Evolutionary conservation across 1,284 basidiomycete genomes (phyloP), one percentile per base, ranked within the genome.

Genomic region (Volvariella volvacea): DNA sequence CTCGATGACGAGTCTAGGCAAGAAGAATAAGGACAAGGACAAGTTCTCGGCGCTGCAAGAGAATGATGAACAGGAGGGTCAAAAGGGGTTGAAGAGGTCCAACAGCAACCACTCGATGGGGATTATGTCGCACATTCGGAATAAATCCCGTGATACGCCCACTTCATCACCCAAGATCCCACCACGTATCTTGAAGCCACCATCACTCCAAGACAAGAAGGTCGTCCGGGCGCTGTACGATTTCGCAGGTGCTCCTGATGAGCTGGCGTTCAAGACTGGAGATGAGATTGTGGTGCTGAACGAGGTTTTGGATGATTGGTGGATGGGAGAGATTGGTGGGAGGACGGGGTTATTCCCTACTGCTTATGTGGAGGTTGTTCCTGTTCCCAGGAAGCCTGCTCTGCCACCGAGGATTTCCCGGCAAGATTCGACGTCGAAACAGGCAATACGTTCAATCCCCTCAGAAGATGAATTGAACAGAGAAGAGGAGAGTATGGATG

Each of bases 221-320:
- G 47, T 76, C 16, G 82, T 87, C 42, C 74, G 78, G 41, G 89
- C 86, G 0, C 55, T 86, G 50, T 79, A 84, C 56, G 84, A 88
- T 57, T 92, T 88, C 59, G 63, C 68, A 0, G 85, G 79, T 0
- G 76, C 76, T 4, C 68, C 76, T 2, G 89, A 92, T 53, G 90
- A 92, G 60, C 67, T 93, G 36, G 74, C 73, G 25, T 83, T 92
- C 64, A 73, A 65, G 45, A 65, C 70, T 4, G 90, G 88, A 0
- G 82, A 85, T 40, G 77, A 88, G 51, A 83, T 93, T 46, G 60
- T 73, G 15, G 81, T 92, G 15, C 56, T 87, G 19, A 79, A 78
- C 31, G 86, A 91, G 59, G 83, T 90, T 0, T 67, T 88, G 28
- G 83, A 86, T 46, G 88, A 80, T 45, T 93, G 90, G 90, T 90